Evolutionary conservation across 257 asterid genomes (phyloP).

Genomic region (Primulina huaijiensis): DNA sequence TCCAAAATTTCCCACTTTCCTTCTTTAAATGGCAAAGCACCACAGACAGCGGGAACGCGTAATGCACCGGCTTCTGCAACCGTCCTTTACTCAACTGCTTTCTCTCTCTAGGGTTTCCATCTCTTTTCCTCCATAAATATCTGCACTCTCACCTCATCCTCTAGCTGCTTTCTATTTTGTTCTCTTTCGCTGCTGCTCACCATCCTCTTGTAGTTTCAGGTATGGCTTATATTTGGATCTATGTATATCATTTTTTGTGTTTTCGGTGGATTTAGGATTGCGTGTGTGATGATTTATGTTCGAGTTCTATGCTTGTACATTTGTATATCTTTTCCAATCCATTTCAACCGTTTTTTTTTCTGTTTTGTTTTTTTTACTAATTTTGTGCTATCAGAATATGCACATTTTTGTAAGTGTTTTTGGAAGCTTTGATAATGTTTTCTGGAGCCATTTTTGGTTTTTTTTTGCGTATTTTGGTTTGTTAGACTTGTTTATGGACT

Average conservation of each 20-base stretch:
- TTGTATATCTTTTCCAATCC: background rate
- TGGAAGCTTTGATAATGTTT: background rate
- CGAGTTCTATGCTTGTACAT: background rate
- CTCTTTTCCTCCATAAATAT: background rate
- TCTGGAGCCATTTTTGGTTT: background rate
- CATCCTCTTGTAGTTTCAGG: background rate
- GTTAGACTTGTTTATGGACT: background rate
- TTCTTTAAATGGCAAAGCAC: background rate
- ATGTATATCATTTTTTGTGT: background rate
- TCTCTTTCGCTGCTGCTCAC: background rate
- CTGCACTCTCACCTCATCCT: background rate
- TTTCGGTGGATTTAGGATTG: background rate
- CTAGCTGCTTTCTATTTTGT: background rate
- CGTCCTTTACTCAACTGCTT: background rate
- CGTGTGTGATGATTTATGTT: background rate
- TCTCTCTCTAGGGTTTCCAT: background rate
- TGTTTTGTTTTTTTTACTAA: background rate
- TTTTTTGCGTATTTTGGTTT: background rate
- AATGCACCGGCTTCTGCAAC: background rate
- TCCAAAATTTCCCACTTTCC: too few species aligned
- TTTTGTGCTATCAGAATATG: background rate
- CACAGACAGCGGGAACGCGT: slow-evolving; percentile 1
- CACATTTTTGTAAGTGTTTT: background rate
- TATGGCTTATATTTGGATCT: background rate
- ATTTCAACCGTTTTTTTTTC: too few species aligned